Base-by-base conservation (phyloP, 2,329 filamentous ascomycete genomes). In the Pestalotiopsis sp. region DNA sequence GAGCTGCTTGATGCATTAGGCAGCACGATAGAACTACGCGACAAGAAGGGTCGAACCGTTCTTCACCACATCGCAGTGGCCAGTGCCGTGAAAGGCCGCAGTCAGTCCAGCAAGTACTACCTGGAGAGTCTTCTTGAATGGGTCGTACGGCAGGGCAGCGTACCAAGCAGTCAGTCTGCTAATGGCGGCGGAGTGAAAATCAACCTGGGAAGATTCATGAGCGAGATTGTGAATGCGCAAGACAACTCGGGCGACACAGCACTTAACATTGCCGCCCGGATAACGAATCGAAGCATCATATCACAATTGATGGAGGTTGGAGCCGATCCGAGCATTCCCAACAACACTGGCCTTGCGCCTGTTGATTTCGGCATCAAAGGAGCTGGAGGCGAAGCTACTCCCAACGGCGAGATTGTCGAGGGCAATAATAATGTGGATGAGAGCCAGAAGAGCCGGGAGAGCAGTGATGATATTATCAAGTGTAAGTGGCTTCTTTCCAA, bases 21-120 rank as follows among this genome's bases (percentile, higher is more conserved):
- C 12, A 89, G 93, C 31, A 95, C 95, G 0, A 97, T 99, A 71
- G 95, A 98, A 73, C 90, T 97, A 58, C 88, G 94, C 25, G 96
- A 99, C 78, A 90, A 93, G 59, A 94, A 94, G 79, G 95, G 95
- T 9, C 88, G 96, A 49, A 98, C 95, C 0, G 94, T 98, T 14
- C 84, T 99, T 27, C 96, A 99, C 77, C 96, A 99, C 77, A 98
- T 99, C 75, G 95, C 96, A 4, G 90, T 98, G 41, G 97, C 96
- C 17, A 98, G 95, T 70, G 96, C 95, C 6, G 96, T 98, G 75
- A 97, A 97, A 78, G 95, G 95, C 6, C 90, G 96, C 63, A 95
- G 93, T 68, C 91, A 93, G 57, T 95, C 96, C 25, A 97, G 94
- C 78, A 93, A 95, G 72, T 98, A 98, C 78, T 99, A 99, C 75